Base-by-base conservation (phyloP, 140 eudicot species). In the Ambrosia hybrid region DNA sequence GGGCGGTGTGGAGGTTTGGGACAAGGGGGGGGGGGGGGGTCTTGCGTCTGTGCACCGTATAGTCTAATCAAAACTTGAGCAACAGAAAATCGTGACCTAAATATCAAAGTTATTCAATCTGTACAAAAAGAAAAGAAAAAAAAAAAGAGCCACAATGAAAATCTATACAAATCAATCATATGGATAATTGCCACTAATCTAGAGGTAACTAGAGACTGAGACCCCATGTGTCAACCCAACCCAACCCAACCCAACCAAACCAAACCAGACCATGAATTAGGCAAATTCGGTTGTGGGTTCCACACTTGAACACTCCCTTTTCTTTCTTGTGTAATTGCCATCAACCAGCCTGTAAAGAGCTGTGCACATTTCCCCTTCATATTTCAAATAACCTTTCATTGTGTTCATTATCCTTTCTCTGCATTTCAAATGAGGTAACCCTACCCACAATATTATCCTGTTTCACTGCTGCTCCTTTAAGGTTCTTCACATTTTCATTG, bases 261-360 rank as follows among this genome's bases (percentile, higher is more conserved):
- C 75, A 16, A 70, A 45, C 45, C 15, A 43, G 49, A 45, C 62
- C 75, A 16, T 68, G 55, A 39, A 65, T 53, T 65, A 21, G 45
- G 61, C 63, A 34, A 75, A 14, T 1, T 13, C 17, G 36, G 76
- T 36, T 43, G 76, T 68, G 86, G 86, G 86, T 49, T 74, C 71
- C 59, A 65, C 67, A 14, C 49, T 36, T 9, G 34, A 30, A 5
- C 15, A 43, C 7, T 15, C 9, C 3, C 34, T 30, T 30, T 3
- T 10, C 43, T 46, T 34, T 36, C n/a, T 4, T 51, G 45, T 70
- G 64, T 59, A 30, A 11, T 38, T 46, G 46, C 66, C 92, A 85
- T 78, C 80, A 78, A 85, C 46, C 98, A 92, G 98, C 96, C 96
- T 89, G 98, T 77, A 89, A 89, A 89, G 92, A 87, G 89, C 83